These are phyloP conservation scores for Brassica nigra DNA, from an alignment of 345 rosid species.

Conservation along the genomic window DNA sequence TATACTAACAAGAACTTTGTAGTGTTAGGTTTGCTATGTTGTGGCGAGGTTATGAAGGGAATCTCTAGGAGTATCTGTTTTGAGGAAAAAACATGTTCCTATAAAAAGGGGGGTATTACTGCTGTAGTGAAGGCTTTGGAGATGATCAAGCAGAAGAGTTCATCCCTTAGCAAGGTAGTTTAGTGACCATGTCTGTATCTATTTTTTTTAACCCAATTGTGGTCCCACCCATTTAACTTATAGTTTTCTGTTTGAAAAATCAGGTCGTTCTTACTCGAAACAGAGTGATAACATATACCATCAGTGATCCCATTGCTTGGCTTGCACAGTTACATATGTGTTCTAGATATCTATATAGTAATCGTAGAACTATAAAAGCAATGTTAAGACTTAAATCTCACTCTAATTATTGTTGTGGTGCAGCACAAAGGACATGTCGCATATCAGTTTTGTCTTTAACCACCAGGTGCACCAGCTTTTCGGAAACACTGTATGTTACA, in stretches of 20 bases:
- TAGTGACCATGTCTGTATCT: not conserved
- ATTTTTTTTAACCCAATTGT: not conserved
- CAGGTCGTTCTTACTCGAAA: conserved; percentile 94
- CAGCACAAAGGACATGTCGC: conserved; percentile 80
- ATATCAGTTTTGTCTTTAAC: conserved; percentile 91
- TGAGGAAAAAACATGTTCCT: conserved; percentile 68
- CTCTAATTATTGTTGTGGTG: conserved; percentile 7
- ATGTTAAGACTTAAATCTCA: not conserved
- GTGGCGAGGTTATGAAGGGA: conserved; percentile 48
- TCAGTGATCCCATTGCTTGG: conserved; percentile 77
- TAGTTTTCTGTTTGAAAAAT: conserved; percentile 12
- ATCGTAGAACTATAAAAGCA: not conserved
- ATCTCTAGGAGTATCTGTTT: conserved; percentile 52
- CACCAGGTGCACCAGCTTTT: conserved; percentile 92
- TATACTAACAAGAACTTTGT: not conserved
- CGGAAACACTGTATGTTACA: conserved; percentile 78
- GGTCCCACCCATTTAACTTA: not conserved
- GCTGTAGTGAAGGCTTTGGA: conserved; percentile 73
- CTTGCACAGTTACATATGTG: conserved; percentile 75
- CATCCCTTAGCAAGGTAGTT: conserved; percentile 67
- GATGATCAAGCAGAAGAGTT: conserved; percentile 51
- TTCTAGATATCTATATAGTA: not conserved
- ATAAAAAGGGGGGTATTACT: conserved; percentile 58
- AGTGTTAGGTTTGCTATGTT: conserved; percentile 57
- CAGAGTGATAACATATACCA: conserved; percentile 61